Evolutionary conservation across 495 filamentous ascomycete species (phyloP), one percentile per base, ranked within the genome.

Genomic region (Podospora sp.): DNA sequence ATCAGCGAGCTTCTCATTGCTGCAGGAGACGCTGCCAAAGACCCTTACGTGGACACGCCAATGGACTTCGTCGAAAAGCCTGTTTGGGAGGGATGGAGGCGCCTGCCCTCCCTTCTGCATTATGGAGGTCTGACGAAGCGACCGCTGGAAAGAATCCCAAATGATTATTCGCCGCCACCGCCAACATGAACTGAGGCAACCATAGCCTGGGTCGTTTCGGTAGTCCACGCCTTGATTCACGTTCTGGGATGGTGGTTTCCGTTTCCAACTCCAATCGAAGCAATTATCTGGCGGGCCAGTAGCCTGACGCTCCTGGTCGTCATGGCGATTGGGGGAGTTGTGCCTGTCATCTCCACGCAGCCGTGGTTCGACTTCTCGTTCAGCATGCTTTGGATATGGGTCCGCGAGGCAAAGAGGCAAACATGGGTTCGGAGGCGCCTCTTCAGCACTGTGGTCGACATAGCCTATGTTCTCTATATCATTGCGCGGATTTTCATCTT

Each of bases 21-120:
- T 8, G 69, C 69, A 6, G 69, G 66, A 6, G 60, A 71, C 20
- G 56, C 66, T 0, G 62, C 66, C 5, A 52, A 56, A 22, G 57
- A 51, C 14, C 70, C 65, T 11, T 69, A 65, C 16, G 62, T 60
- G 20, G 68, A 70, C 56, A 80, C 78, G 18, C 78, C 78, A 12
- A 67, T 80, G 40, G 77, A 79, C 62, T 80, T 80, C 64, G 55
- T 79, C 50, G 77, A 80, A 52, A 65, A 72, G 16, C 61, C 63
- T 0, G 35, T 69, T 21, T 72, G 61, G 61, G 70, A 57, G 52
- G 64, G 33, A 29, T 69, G 53, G 68, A 61, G n/a, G 24, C 57
- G 70, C 1, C 59, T 62, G 0, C 65, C 63, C 4, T 53, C 49
- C 14, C 52, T 69, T 8, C 57, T 60, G 6, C 70, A 70, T 35